Base-by-base conservation (phyloP, 352 stramenopile genomes). In the Phytophthora ohioensis region DNA sequence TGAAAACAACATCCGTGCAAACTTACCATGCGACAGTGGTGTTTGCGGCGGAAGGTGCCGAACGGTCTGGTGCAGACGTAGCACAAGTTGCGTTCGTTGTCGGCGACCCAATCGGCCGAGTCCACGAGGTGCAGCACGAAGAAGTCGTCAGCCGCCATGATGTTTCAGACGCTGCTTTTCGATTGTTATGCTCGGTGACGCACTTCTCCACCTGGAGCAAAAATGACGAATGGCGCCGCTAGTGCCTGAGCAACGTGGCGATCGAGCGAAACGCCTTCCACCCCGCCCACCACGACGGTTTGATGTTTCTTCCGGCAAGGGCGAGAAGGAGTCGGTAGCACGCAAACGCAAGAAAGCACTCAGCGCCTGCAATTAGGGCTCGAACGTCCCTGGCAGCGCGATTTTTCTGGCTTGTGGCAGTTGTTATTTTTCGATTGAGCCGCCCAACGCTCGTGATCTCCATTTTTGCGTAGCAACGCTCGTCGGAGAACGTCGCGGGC, bases 21-120 rank as follows among this genome's bases (percentile, higher is more conserved):
- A 60, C 75, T 34, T 69, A 91, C 83, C 85, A 94, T 94, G 60
- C 88, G 85, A 71, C 88, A 95, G 75, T 95, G 88, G 75, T 95
- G 88, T 71, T 95, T 95, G 73, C 88, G 88, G 41, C 86, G 86
- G 67, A 95, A 95, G 13, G 86, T 87, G 58, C 80, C 82, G 45
- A 95, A 95, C 17, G 77, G 74, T 46, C 88, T 85, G 46, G 85
- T 92, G 75, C 88, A 95, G 31, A 95, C 88, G 57, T 86, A 78
- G 75, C 88, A 95, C 34, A 91, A 67, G 12, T 75, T 77, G 39
- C 86, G 86, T 41, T 92, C 84, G 51, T 85, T 76, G 76, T 94
- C 86, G 30, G 77, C 71, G 63, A 95, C 88, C 86, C 86, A 94
- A 77, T 95, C 78, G 13, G 78, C 73, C 8, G 85, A 82, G 69